Conservation (phyloP, 306 rosid genomes). For the Quillaja saponaria region DNA sequence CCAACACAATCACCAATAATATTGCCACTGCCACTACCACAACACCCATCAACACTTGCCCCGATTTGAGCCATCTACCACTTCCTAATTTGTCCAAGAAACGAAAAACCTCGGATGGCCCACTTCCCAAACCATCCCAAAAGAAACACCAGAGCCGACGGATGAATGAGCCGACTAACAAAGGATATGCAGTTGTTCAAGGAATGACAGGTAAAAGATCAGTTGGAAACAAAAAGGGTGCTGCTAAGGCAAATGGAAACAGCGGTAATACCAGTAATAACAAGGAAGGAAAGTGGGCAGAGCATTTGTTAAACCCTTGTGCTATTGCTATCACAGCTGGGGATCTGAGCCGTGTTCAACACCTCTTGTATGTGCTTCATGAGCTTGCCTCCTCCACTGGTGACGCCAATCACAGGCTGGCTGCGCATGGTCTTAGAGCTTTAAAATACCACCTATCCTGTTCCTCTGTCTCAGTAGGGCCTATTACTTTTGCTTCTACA, state of each 20-base stretch:
- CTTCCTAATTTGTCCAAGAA: constrained; percentile 60
- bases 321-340: constrained; percentile 62
- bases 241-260: constrained; percentile 48
- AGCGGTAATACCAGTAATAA: constrained; percentile 56
- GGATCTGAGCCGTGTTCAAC: constrained; percentile 68
- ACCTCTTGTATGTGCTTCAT: constrained; percentile 79
- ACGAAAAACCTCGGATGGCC: constrained; percentile 44
- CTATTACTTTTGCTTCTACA: constrained; percentile 56
- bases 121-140: constrained; percentile 38
- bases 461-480: constrained; percentile 36
- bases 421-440: constrained; percentile 67
- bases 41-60: constrained; percentile 38
- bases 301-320: constrained; percentile 86
- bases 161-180: constrained; percentile 27
- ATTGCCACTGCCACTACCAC: constrained; percentile 23
- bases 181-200: constrained; percentile 40
- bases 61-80: constrained; percentile 29
- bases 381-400: constrained; percentile 75
- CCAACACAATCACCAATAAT: constrained; percentile 32
- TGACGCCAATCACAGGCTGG: constrained; percentile 86
- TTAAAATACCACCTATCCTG: constrained; percentile 57
- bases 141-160: constrained; percentile 41
- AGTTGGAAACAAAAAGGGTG: constrained; percentile 55
- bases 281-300: constrained; percentile 98
- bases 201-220: constrained; percentile 42